Base-by-base conservation (phyloP, 768 basidiomycete species). In the Suillus clintonianus region DNA sequence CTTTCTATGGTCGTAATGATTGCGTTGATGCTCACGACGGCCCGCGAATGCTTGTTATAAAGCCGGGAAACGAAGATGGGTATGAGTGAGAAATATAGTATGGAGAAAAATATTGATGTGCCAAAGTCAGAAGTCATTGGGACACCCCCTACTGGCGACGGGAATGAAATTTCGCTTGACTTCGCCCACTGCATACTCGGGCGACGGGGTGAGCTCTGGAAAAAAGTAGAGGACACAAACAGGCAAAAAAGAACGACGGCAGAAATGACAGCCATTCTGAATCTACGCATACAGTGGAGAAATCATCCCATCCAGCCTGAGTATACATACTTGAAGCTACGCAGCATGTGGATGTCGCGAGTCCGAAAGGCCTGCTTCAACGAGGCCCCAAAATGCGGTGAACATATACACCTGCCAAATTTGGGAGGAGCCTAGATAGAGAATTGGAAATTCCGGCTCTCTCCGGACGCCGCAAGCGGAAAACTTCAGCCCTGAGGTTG, bases 141-240 rank as follows among this genome's bases (percentile, higher is more conserved):
- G 19, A 77, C 74, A 5, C 83, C 83, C 10, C 82, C 82, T 41
- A 82, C 72, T 13, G 79, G 81, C 1, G 79, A 74, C n/a, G 82
- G 82, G 63, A 82, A 80, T 76, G 61, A 36, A 55, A 59, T 6
- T 4, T 4, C 58, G 36, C 47, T 62, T 30, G 65, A 39, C 67
- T 65, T 67, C 22, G 34, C 30, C 50, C 27, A 39, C 22, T 61
- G 60, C 48, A 22, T 39, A 22, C 24, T 37, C 27, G 53, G 5
- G 13, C n/a, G 37, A 57, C 24, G 55, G 50, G 37, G 8, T 4
- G 39, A 39, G 39, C 30, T 62, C 22, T 36, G 34, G 36, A 37
- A 43, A 27, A 57, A 62, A 32, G 53, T 55, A 30, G 55, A 59
- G 14, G 39, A 32, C 15, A 58, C 22, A 58, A 59, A 39, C 15